phyloP scores from a whole-genome alignment of 129 eudicot genomes.

The Sambucus nigra region DNA sequence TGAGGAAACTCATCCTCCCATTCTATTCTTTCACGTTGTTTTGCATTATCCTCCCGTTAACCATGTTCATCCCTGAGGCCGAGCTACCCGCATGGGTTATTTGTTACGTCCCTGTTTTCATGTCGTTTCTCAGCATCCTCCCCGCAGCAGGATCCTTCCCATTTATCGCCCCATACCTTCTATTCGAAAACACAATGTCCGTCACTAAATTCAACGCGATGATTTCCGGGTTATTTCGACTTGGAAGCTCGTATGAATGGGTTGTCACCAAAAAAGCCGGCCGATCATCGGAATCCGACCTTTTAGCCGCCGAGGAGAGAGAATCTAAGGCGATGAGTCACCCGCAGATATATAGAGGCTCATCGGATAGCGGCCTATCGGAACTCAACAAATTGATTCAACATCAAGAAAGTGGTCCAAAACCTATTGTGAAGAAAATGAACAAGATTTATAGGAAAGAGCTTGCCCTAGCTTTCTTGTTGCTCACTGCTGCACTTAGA shows the following conservation, averaged over 20 bases:
- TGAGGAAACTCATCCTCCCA: slow-evolving; percentile 44
- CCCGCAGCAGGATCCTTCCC: slow-evolving; percentile 43
- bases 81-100: slow-evolving; percentile 46
- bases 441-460: slow-evolving; percentile 39
- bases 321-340: slow-evolving; percentile 13
- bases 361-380: slow-evolving; percentile 21
- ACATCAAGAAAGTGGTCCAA: slow-evolving; percentile 12
- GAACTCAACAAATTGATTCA: slow-evolving; percentile 19
- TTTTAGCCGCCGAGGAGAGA: slow-evolving; percentile 22
- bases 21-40: slow-evolving; percentile 51
- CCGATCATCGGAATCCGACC: slow-evolving; percentile 27
- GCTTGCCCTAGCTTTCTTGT: slow-evolving; percentile 30
- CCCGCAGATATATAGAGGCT: slow-evolving; percentile 6
- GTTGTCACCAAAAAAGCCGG: slow-evolving; percentile 36
- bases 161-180: slow-evolving; percentile 29
- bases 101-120: slow-evolving; percentile 34
- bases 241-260: slow-evolving; percentile 39
- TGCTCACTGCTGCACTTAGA: slow-evolving; percentile 40
- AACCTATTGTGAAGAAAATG: slow-evolving; percentile 14
- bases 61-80: slow-evolving; percentile 50
- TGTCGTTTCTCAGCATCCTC: slow-evolving; percentile 38
- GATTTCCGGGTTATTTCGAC: slow-evolving; percentile 34
- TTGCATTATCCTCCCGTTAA: slow-evolving; percentile 38
- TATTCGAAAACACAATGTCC: slow-evolving; percentile 40
- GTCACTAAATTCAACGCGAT: slow-evolving; percentile 39